A percentile compares a stretch with the other conserved stretches of the same genome.
phyloP scores from a whole-genome alignment of 352 stramenopile genomes.

The Pythium pectinolyticum region DNA sequence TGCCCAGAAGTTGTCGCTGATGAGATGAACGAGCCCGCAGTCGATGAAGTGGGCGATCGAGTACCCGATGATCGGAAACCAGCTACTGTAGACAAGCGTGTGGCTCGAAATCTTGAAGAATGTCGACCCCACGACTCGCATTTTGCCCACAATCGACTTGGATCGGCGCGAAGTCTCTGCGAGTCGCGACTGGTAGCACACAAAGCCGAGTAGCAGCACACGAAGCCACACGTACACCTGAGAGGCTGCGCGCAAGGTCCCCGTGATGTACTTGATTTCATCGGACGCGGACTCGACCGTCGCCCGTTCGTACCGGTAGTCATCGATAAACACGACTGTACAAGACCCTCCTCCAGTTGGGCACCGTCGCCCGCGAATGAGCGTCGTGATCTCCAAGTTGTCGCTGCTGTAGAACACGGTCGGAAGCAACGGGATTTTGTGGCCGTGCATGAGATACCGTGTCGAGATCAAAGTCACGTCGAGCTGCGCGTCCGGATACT shows the following conservation, averaged over 20 bases:
- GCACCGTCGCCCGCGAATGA: slow-evolving; percentile 15
- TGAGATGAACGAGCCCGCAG: slow-evolving; percentile 24
- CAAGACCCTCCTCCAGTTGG: not conserved
- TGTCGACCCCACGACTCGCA: too few species aligned
- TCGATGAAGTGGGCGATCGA: slow-evolving; percentile 32
- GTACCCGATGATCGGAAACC: slow-evolving; percentile 33
- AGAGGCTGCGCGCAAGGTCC: slow-evolving; percentile 1
- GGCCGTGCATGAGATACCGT: slow-evolving; percentile 4
- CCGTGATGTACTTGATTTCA: not conserved
- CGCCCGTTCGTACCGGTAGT: slow-evolving; percentile 32
- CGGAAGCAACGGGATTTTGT: not conserved
- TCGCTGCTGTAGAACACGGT: slow-evolving; percentile 20
- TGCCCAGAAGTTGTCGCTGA: slow-evolving; percentile 28
- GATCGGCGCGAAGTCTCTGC: not conserved
- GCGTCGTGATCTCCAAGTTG: slow-evolving; percentile 21
- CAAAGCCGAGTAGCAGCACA: slow-evolving; percentile 3
- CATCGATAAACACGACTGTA: slow-evolving; percentile 21
- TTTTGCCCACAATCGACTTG: not conserved
- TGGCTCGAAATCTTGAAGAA: slow-evolving; percentile 31
- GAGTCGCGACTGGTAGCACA: not conserved
- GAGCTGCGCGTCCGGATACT: slow-evolving; percentile 14
- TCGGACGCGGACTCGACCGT: slow-evolving; percentile 5
- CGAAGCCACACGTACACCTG: slow-evolving; percentile 29
- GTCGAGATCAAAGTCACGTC: slow-evolving; percentile 21
- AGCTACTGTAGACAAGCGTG: slow-evolving; percentile 29